Evolutionary conservation across 192 early-diverging fungal genomes (phyloP).

Genomic region (Umbelopsis vinacea): DNA sequence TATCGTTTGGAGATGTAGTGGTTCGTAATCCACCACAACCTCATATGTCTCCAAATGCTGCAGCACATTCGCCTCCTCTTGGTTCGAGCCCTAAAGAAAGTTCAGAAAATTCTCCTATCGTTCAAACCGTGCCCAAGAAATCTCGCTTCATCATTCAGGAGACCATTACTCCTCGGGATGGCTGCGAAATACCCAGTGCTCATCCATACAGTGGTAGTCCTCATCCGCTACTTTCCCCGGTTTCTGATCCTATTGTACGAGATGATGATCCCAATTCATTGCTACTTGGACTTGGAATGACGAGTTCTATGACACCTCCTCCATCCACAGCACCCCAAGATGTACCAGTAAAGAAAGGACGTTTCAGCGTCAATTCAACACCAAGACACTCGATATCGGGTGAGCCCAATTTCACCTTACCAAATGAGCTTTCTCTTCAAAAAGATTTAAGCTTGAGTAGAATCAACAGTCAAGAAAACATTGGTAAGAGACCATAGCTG

Average conservation of each 20-base stretch:
- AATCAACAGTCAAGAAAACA: conserved; percentile 28
- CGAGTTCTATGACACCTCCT: conserved; percentile 24
- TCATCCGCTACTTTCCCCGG: not conserved
- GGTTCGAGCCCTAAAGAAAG: conserved; percentile 16
- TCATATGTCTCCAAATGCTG: conserved; percentile 13
- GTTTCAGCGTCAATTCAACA: conserved; percentile 66
- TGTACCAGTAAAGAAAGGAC: conserved; percentile 55
- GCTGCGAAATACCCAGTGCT: not conserved
- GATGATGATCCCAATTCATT: conserved; percentile 3
- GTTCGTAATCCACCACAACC: conserved; percentile 37
- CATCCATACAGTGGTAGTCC: not conserved
- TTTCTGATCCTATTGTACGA: not conserved
- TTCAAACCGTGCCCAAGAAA: conserved; percentile 18
- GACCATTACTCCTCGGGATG: conserved; percentile 18
- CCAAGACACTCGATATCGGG: conserved; percentile 10
- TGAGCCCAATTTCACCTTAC: not conserved
- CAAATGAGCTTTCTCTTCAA: not conserved
- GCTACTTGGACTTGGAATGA: conserved; percentile 14
- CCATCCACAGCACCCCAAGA: conserved; percentile 1
- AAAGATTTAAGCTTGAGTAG: conserved; percentile 2
- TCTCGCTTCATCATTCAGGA: conserved; percentile 46
- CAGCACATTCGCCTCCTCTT: conserved; percentile 1
- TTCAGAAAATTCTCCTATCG: not conserved
- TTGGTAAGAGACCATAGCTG: not conserved
- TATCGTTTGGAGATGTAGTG: conserved; percentile 49